phyloP scores from a whole-genome alignment of 2,329 filamentous ascomycete genomes.

The Ceratocystis ficicola region DNA sequence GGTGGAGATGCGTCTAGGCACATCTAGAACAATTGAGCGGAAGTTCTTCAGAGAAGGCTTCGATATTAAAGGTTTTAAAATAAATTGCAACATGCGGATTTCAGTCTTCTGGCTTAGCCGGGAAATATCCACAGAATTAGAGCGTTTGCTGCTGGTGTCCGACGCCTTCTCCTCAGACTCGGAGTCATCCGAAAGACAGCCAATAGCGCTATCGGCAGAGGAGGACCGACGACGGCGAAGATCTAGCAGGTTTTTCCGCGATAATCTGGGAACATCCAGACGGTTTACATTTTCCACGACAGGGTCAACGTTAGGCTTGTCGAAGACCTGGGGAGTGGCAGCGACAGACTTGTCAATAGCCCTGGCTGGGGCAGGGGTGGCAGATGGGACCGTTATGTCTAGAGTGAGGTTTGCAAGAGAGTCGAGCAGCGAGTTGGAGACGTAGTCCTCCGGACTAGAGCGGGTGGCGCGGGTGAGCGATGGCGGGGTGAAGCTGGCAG shows the following conservation, averaged over 20 bases:
- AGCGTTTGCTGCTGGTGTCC: conserved; percentile 11
- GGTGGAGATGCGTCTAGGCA: conserved; percentile 65
- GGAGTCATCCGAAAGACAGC: conserved; percentile 17
- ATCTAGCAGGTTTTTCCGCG: not conserved
- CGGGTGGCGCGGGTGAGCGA: conserved; percentile 53
- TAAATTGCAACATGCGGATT: conserved; percentile 61
- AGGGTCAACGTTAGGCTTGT: conserved; percentile 27
- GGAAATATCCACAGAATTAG: not conserved
- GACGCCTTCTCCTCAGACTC: conserved; percentile 16
- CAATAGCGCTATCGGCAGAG: conserved; percentile 20
- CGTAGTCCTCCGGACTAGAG: conserved; percentile 58
- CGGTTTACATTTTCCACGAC: conserved; percentile 25
- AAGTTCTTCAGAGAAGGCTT: conserved; percentile 67
- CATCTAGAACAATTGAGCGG: conserved; percentile 63
- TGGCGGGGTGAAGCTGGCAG: conserved; percentile 37
- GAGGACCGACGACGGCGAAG: conserved; percentile 17
- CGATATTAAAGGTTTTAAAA: conserved; percentile 63
- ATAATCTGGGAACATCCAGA: conserved; percentile 40
- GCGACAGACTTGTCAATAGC: not conserved
- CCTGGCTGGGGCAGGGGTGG: conserved; percentile 25
- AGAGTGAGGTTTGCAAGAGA: conserved; percentile 36
- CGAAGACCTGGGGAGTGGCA: conserved; percentile 10
- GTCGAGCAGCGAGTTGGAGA: conserved; percentile 53
- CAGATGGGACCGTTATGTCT: not conserved
- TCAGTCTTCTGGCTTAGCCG: conserved; percentile 19